A percentile compares a stretch with the other conserved stretches of the same genome.
Conservation (phyloP, 129 eudicot species). For the Flaveria trinervia region DNA sequence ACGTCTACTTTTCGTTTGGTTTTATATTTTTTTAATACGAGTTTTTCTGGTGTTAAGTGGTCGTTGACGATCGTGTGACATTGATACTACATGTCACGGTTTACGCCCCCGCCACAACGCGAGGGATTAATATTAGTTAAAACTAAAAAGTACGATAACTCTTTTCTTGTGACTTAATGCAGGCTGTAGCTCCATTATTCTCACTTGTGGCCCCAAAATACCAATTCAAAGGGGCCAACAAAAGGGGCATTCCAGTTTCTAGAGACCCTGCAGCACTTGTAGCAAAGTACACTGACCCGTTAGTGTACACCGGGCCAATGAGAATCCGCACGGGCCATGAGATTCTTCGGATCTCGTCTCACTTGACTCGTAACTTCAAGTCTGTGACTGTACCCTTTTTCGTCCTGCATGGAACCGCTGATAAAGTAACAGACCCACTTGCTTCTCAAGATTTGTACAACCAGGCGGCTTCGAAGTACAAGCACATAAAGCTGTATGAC, state of each 20-base stretch:
- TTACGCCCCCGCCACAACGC: too few species aligned
- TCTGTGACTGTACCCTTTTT: conserved; percentile 84
- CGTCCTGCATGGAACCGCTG: conserved; percentile 94
- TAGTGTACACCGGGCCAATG: conserved; percentile 95
- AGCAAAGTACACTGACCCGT: conserved; percentile 93
- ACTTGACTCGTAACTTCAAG: conserved; percentile 70
- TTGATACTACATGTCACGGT: too few species aligned
- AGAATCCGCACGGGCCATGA: conserved; percentile 97
- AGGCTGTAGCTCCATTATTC: conserved; percentile 95
- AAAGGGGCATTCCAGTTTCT: conserved; percentile 89
- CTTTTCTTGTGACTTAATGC: conserved; percentile 18
- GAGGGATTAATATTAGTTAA: not conserved
- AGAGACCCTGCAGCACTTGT: conserved; percentile 89
- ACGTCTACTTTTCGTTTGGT: too few species aligned
- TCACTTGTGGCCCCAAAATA: conserved; percentile 89
- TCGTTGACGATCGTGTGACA: too few species aligned
- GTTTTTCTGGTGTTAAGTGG: too few species aligned
- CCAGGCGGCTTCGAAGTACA: conserved; percentile 73
- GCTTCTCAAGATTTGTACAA: conserved; percentile 92
- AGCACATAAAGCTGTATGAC: conserved; percentile 86
- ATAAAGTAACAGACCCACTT: conserved; percentile 90
- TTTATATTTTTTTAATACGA: too few species aligned
- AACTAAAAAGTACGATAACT: not conserved
- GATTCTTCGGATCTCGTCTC: conserved; percentile 80
- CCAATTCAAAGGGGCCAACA: conserved; percentile 98